Base-by-base conservation (phyloP, 2,329 filamentous ascomycete species). In the Bimuria novae-zelandiae region DNA sequence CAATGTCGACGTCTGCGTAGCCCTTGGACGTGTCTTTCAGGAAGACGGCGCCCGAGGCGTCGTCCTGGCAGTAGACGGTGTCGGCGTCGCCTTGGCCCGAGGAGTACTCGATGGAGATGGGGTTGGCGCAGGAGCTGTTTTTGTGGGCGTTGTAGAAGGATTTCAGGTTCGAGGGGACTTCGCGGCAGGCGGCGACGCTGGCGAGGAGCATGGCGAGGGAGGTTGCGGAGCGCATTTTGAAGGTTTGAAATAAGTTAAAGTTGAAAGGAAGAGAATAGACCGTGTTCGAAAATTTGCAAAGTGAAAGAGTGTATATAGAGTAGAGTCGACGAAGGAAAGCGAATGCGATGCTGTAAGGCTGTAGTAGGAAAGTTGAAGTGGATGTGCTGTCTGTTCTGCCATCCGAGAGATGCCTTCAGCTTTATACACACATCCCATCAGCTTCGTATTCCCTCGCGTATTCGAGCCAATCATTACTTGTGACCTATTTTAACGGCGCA, bases 1-100 rank as follows among this genome's bases (percentile, higher is more conserved):
- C 82, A 49, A 85, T 75, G 59, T 84, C 82, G 79, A 85, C 83
- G 67, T 84, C 79, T 46, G 73, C 77, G 33, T 64, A 84, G 71
- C 32, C 75, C 4, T 65, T 70, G 39, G 77, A 77, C 52, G 79
- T 77, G 12, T 60, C 57, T 39, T 65, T 63, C 39, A 84, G 65
- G 68, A 80, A 84, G 52, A 85, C 69, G 27, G 52, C 60, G 17
- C 51, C 49, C 14, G 37, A 51, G 14, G 57, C 33, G 32, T 51
- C 29, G 33, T 65, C 61, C 30, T 60, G 44, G 59, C 62, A 65
- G 56, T 65, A 65, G 23, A 59, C 52, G 29, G 61, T 61, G 52
- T 59, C 56, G 29, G 49, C 42, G 27, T 56, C 23, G 40, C 41
- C 56, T 41, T 63, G 57, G 37, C 55, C 60, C 11, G 54, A 56